Evolutionary conservation across 805 yeast genomes (phyloP), one percentile per base, ranked within the genome.

Genomic region (Zygotorulaspora danielsina): DNA sequence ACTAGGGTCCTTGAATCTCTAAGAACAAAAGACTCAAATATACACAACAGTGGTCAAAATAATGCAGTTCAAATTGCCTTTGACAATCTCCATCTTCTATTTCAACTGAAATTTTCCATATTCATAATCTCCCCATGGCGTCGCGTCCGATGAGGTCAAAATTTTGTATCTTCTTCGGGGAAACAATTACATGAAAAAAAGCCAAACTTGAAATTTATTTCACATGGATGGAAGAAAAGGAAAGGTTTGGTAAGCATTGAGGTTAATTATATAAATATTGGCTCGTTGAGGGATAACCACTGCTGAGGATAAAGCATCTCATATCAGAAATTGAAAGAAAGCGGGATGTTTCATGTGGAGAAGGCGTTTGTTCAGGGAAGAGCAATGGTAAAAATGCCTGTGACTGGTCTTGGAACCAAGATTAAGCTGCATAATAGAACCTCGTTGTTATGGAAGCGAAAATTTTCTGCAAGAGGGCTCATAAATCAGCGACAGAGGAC

Each of bases 371-470:
- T 38, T 11, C 55, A 51, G 11, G 53, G 57, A 2, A 46, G 42
- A 17, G 42, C 45, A 6, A 41, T 47, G 11, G 32, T 54, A 13
- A 42, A 39, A 18, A 42, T 48, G 36, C 55, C 51, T 5, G 47
- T 50, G 22, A 41, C 41, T 6, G 39, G 48, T 10, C 19, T 54
- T 12, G 46, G 49, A 2, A 34, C 53, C 7, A 45, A 49, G 28
- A 41, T 51, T 33, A 56, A 51, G 32, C 36, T 57, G 19, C 48
- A 55, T 16, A 54, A 56, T 22, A 51, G 57, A 28, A 58, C 63
- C 8, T 46, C 57, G 5, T 27, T 38, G n/a, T 38, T 54, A 15
- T 52, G 53, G 49, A 47, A 47, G 18, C 46, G 50, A 36, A 45
- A 45, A 17, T 50, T 53, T 22, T 50, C 54, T 20, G 37, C 45